phyloP scores from a whole-genome alignment of 176 grass and related monocot genomes.

The Bothriochloa decipiens region DNA sequence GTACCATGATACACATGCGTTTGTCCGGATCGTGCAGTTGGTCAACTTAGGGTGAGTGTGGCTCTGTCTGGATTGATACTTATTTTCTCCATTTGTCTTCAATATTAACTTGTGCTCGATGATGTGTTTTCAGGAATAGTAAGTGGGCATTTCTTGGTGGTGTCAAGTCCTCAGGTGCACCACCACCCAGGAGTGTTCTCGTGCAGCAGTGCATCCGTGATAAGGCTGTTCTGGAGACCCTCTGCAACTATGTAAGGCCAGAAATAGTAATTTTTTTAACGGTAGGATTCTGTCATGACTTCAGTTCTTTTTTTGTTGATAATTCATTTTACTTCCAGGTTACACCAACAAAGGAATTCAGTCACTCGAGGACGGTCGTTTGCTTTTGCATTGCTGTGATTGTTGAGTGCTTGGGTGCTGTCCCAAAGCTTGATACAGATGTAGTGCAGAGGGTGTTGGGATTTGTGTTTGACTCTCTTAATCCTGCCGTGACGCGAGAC shows the following conservation, averaged over 20 bases:
- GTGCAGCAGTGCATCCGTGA: slow-evolving; percentile 92
- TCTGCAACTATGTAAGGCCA: slow-evolving; percentile 81
- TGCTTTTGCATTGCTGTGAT: slow-evolving; percentile 85
- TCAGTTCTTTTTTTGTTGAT: slow-evolving; percentile 30
- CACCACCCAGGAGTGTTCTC: slow-evolving; percentile 76
- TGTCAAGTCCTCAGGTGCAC: slow-evolving; percentile 70
- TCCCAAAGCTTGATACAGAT: slow-evolving; percentile 84
- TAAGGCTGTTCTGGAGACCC: slow-evolving; percentile 74
- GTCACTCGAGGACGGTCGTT: slow-evolving; percentile 67
- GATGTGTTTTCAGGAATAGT: slow-evolving; percentile 61
- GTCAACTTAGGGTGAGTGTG: slow-evolving; percentile 71
- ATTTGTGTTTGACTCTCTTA: slow-evolving; percentile 84
- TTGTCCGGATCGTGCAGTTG: slow-evolving; percentile 90
- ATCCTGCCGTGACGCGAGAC: slow-evolving; percentile 61
- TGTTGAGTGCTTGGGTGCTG: slow-evolving; percentile 83
- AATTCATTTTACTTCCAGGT: slow-evolving; percentile 54
- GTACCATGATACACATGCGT: slow-evolving; percentile 80
- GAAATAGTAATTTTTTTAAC: not conserved
- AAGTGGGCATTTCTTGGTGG: slow-evolving; percentile 94
- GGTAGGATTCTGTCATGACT: slow-evolving; percentile 35
- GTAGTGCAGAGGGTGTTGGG: slow-evolving; percentile 76
- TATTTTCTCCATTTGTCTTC: slow-evolving; percentile 5
- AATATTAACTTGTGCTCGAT: slow-evolving; percentile 22
- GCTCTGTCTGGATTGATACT: slow-evolving; percentile 3
- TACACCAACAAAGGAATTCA: slow-evolving; percentile 70